phyloP scores from a whole-genome alignment of 116 monocot genomes.

The Phalaenopsis hybrid region DNA sequence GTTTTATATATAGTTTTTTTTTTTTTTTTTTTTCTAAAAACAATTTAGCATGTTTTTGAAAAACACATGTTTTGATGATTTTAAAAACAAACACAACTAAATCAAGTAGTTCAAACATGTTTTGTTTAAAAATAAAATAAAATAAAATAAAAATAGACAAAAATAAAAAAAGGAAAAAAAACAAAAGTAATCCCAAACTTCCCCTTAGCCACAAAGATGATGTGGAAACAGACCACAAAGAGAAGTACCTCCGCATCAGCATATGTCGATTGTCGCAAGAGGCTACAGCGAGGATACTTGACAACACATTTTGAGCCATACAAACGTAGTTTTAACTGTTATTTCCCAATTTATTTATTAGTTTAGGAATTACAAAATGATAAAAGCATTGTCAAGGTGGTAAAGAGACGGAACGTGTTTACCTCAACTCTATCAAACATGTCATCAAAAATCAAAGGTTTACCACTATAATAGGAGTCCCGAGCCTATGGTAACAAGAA shows the following conservation, averaged over 20 bases:
- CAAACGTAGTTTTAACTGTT: slow-evolving; percentile 75
- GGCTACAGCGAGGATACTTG: slow-evolving; percentile 95
- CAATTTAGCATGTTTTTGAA: too few species aligned
- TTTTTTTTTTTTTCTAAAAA: too few species aligned
- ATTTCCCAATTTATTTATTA: slow-evolving; percentile 43
- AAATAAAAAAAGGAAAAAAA: too few species aligned
- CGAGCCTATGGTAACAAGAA: slow-evolving; percentile 51
- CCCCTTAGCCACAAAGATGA: not conserved
- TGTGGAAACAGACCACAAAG: not conserved
- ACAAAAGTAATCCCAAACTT: too few species aligned
- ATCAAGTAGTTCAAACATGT: too few species aligned
- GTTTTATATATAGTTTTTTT: too few species aligned
- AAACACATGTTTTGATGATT: too few species aligned
- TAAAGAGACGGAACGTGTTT: slow-evolving; percentile 4
- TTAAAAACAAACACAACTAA: too few species aligned
- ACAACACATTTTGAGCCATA: slow-evolving; percentile 88
- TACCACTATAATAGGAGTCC: slow-evolving; percentile 91
- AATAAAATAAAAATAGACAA: too few species aligned
- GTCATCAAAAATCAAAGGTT: slow-evolving; percentile 86
- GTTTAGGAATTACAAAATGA: not conserved
- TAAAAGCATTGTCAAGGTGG: not conserved
- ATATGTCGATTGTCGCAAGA: slow-evolving; percentile 74
- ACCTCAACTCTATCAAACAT: slow-evolving; percentile 99
- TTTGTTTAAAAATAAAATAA: too few species aligned
- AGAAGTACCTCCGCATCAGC: slow-evolving; percentile 88